Evolutionary conservation across 1,139 yeast species (phyloP).

Genomic region (Geotrichum carabidarum): DNA sequence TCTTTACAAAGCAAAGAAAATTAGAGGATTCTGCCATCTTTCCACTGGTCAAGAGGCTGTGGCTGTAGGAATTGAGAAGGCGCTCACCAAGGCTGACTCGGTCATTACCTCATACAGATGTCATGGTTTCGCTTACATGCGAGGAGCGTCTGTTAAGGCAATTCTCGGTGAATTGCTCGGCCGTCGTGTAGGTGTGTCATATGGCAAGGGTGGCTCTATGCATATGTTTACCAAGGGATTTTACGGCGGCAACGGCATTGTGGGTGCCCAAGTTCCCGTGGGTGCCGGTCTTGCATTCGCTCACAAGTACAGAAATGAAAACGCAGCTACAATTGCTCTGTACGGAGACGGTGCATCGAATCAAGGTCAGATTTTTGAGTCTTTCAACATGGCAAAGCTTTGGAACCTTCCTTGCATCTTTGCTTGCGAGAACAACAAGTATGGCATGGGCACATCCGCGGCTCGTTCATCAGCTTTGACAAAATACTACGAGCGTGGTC

Average conservation of each 20-base stretch:
- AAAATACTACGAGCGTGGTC: constrained; percentile 98
- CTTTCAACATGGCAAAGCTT: constrained; percentile 97
- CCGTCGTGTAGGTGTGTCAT: constrained; percentile 88
- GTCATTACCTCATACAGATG: constrained; percentile 96
- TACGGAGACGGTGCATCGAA: constrained; percentile 99
- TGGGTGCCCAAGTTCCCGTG: constrained; percentile 97
- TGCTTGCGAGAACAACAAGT: constrained; percentile 97
- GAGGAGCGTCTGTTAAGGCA: constrained; percentile 87
- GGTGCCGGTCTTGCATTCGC: constrained; percentile 98
- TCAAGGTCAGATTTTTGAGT: constrained; percentile 97
- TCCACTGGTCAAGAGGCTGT: constrained; percentile 98
- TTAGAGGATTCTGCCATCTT: constrained; percentile 95
- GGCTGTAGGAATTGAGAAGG: constrained; percentile 96
- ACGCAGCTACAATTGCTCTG: constrained; percentile 75
- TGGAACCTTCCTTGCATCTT: constrained; percentile 94
- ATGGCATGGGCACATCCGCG: constrained; percentile 99
- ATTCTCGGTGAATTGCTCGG: constrained; percentile 97
- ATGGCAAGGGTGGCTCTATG: constrained; percentile 99
- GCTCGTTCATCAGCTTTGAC: constrained; percentile 93
- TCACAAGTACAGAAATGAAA: constrained; percentile 78
- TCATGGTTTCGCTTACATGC: constrained; percentile 95
- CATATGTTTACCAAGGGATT: constrained; percentile 94
- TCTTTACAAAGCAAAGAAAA: constrained; percentile 93
- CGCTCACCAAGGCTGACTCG: constrained; percentile 77
- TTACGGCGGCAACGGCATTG: constrained; percentile 99